Evolutionary conservation across 805 yeast genomes (phyloP), one percentile per base, ranked within the genome.

Genomic region (Candida hungchunana): DNA sequence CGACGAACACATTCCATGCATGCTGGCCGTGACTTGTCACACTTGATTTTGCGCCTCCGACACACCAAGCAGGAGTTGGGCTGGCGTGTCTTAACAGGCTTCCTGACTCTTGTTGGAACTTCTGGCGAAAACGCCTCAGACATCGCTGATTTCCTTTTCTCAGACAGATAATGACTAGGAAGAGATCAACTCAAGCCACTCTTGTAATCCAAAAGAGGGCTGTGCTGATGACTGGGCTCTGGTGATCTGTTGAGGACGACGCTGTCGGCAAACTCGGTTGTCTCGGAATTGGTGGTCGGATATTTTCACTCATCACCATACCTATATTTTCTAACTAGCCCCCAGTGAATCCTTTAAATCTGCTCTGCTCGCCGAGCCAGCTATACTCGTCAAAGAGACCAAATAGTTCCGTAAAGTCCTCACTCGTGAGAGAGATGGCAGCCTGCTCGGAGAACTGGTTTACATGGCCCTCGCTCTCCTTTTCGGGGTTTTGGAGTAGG

Each of bases 1-100:
- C 75, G 71, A 49, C 72, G 73, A 10, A 59, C 54, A 58, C 81
- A 75, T 39, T 73, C 75, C 13, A 67, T 59, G 52, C 81, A 75
- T 32, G 66, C 68, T 1, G 81, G 81, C 40, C 71, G 66, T 29
- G 58, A 58, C 42, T 66, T 64, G 43, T 67, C 73, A 55, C 74
- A 69, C 42, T 42, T 7, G 27, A 25, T 9, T 10, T 25, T 9
- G 27, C n/a, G n/a, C n/a, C n/a, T n/a, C n/a, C n/a, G n/a, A n/a
- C n/a, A n/a, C n/a, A n/a, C n/a, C n/a, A n/a, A n/a, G n/a, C n/a
- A n/a, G n/a, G n/a, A n/a, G n/a, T n/a, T n/a, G n/a, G n/a, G n/a
- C n/a, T n/a, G n/a, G n/a, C n/a, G n/a, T n/a, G n/a, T n/a, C n/a
- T n/a, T n/a, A n/a, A n/a, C n/a, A n/a, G n/a, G n/a, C n/a, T n/a